A percentile compares a stretch with the other conserved stretches of the same genome.
phyloP scores from a whole-genome alignment of 805 yeast genomes.

The Maudiozyma barnettii region DNA sequence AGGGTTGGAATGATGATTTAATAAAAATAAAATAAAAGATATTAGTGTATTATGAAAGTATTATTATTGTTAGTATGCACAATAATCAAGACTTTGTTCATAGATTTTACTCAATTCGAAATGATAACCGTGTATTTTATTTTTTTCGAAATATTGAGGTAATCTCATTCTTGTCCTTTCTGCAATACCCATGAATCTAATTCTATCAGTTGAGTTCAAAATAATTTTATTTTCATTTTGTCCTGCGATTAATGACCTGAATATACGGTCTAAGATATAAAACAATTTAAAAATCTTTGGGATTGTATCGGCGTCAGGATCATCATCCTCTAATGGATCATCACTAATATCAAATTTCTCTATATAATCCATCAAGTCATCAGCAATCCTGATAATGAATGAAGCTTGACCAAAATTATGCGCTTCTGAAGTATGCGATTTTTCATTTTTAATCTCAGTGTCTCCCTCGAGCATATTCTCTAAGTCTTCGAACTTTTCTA shows the following conservation, averaged over 20 bases:
- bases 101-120: constrained; percentile 38
- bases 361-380: constrained; percentile 55
- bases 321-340: constrained; percentile 4
- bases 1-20: no score
- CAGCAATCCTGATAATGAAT: constrained; percentile 53
- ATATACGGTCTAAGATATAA: constrained; percentile 34
- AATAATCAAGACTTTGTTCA: constrained; percentile 34
- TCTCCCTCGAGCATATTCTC: neutral
- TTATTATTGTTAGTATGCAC: constrained; percentile 7
- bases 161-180: constrained; percentile 41
- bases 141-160: constrained; percentile 28
- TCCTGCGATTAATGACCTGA: constrained; percentile 32
- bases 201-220: constrained; percentile 41
- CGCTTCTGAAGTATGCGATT: neutral
- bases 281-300: constrained; percentile 32
- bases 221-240: constrained; percentile 26
- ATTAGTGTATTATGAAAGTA: neutral
- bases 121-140: constrained; percentile 34
- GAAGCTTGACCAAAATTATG: constrained; percentile 49
- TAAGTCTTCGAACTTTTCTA: neutral
- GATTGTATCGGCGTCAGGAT: constrained; percentile 14
- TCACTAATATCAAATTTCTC: constrained; percentile 32
- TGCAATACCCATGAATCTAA: constrained; percentile 44
- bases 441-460: neutral
- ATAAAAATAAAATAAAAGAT: no score